Evolutionary conservation across 352 stramenopile genomes (phyloP), one percentile per base, ranked within the genome.

Genomic region (Pythium apleroticum): DNA sequence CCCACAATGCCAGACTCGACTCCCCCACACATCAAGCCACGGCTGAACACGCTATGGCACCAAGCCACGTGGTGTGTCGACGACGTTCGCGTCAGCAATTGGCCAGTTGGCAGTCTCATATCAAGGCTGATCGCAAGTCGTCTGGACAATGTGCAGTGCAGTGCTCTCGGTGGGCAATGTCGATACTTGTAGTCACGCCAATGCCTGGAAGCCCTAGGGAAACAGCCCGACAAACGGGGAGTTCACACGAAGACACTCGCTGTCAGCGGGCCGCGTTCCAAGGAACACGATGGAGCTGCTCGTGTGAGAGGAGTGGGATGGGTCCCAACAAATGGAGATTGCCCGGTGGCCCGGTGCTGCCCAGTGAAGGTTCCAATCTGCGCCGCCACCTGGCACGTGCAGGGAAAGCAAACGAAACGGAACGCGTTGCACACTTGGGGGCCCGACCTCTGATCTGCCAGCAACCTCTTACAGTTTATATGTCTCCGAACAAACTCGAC

Each of bases 281-380:
- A 49, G 14, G 59, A 41, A 37, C 45, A 50, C 31, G 49, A 27
- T 37, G 37, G 33, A 35, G 19, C 43, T 5, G 19, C 28, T 14
- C 50, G 17, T 28, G 4, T 46, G 9, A n/a, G 27, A 15, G 52
- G 39, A 24, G 24, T 33, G 17, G 10, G 15, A 46, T 45, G 41
- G 37, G 25, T 17, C 15, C 33, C 7, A 11, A 41, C 33, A 11
- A 41, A 31, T 57, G 49, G 56, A 30, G 56, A 63, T 57, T 17
- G n/a, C 22, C 22, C 20, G 20, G 17, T 66, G 60, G 25, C 60
- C 60, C 37, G 60, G 7, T 20, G 37, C n/a, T 66, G 60, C 49
- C 27, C 20, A 10, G 52, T 66, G 60, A 48, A 66, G 60, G 60
- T 66, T 66, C 60, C 60, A 52, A 66, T 66, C 59, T 59, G 60